phyloP scores from a whole-genome alignment of 495 filamentous ascomycete genomes.

The Daldinia grandis region DNA sequence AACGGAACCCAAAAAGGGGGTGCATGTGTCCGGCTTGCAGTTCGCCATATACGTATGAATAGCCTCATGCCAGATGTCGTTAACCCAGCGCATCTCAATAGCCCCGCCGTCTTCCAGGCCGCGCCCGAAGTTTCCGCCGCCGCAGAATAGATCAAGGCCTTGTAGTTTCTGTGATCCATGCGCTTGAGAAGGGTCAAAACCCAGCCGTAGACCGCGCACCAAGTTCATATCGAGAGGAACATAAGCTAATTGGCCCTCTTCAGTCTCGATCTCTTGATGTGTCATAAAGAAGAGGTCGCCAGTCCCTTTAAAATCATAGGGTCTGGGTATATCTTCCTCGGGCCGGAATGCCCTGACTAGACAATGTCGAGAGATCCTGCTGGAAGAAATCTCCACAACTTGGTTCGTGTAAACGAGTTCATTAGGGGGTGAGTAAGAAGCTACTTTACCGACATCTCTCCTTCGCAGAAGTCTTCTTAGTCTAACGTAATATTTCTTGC shows the following conservation, averaged over 20 bases:
- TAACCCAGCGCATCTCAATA: conserved; percentile 67
- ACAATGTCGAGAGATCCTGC: conserved; percentile 62
- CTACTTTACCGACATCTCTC: conserved; percentile 48
- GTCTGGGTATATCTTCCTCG: conserved; percentile 59
- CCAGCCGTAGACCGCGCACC: conserved; percentile 58
- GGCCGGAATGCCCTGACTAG: conserved; percentile 63
- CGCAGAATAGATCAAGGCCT: conserved; percentile 76
- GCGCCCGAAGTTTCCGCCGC: conserved; percentile 75
- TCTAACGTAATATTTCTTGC: conserved; percentile 42
- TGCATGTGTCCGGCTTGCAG: conserved; percentile 35
- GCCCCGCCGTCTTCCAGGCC: conserved; percentile 77
- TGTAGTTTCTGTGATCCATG: conserved; percentile 47
- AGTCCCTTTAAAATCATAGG: conserved; percentile 69
- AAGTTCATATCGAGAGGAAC: conserved; percentile 42
- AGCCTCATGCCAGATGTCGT: conserved; percentile 68
- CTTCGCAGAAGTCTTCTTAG: conserved; percentile 59
- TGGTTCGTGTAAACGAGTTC: conserved; percentile 70
- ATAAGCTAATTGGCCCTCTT: conserved; percentile 14
- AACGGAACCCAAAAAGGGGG: conserved; percentile 71
- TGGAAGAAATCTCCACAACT: conserved; percentile 48
- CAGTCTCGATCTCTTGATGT: conserved; percentile 38
- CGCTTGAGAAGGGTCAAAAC: conserved; percentile 57
- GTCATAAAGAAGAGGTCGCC: conserved; percentile 72
- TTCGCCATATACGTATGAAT: conserved; percentile 77
- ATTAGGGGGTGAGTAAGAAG: conserved; percentile 59